Conservation (phyloP, 805 yeast species). For the Monosporozyma servazzii region DNA sequence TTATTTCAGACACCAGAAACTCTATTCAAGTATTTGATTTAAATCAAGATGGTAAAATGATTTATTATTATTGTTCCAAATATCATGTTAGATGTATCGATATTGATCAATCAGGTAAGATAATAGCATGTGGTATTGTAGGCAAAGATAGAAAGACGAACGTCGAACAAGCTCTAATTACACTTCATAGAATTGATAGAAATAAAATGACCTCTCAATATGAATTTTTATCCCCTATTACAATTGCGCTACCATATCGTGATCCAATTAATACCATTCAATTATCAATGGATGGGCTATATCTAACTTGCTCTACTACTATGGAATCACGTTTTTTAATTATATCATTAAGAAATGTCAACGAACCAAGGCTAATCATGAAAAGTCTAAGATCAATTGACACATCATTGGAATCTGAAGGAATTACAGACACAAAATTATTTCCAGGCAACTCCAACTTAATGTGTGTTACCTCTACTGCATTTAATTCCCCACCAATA, state of each 20-base stretch:
- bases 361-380: conserved; percentile 59
- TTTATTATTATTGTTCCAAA: conserved; percentile 59
- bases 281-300: conserved; percentile 63
- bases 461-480: conserved; percentile 50
- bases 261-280: conserved; percentile 73
- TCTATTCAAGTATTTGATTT: conserved; percentile 58
- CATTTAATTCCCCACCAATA: conserved; percentile 58
- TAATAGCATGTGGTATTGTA: conserved; percentile 73
- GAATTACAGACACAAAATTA: conserved; percentile 73
- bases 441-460: conserved; percentile 53
- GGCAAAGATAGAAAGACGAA: conserved; percentile 64
- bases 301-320: conserved; percentile 57
- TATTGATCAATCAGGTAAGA: conserved; percentile 51
- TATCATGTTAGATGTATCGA: conserved; percentile 77
- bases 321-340: conserved; percentile 73
- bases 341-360: conserved; percentile 54
- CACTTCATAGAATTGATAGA: conserved; percentile 38
- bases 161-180: conserved; percentile 67
- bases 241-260: conserved; percentile 74
- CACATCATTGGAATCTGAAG: conserved; percentile 71
- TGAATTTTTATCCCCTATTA: conserved; percentile 44
- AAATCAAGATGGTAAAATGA: conserved; percentile 45
- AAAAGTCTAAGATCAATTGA: conserved; percentile 56
- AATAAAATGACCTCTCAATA: conserved; percentile 14
- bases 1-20: conserved; percentile 65